Evolutionary conservation across 371 early-diverging fungal species (phyloP).

Genomic region (Mucor piriformis): DNA sequence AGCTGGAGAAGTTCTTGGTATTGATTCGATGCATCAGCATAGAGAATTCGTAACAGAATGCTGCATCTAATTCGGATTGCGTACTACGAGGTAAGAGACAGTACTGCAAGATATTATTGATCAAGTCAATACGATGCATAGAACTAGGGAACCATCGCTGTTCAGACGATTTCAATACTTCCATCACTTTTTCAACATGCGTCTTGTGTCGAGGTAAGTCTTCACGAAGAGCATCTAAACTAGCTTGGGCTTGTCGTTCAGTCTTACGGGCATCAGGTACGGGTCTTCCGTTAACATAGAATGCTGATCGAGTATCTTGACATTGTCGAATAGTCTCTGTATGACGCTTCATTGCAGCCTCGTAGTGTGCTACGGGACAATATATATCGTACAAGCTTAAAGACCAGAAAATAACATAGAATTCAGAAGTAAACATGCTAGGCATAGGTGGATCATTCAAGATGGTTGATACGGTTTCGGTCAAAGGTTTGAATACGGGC

Average conservation of each 20-base stretch:
- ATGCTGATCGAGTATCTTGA: constrained; percentile 21
- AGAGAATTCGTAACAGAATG: constrained; percentile 83
- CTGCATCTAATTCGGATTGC: constrained; percentile 79
- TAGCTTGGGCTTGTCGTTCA: constrained; percentile 43
- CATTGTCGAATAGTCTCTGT: constrained; percentile 46
- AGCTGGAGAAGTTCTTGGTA: constrained; percentile 75
- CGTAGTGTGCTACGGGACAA: constrained; percentile 75
- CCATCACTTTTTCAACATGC: constrained; percentile 49
- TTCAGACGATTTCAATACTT: constrained; percentile 65
- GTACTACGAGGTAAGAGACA: constrained; percentile 81
- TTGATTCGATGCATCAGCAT: constrained; percentile 78
- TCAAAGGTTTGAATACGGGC: constrained; percentile 24
- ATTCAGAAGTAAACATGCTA: constrained; percentile 69
- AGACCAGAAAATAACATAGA: constrained; percentile 88
- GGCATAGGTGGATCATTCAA: constrained; percentile 43
- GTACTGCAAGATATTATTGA: constrained; percentile 69
- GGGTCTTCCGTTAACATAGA: not conserved
- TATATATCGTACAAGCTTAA: constrained; percentile 81
- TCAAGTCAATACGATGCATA: constrained; percentile 54
- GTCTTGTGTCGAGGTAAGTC: constrained; percentile 50
- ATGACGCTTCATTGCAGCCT: constrained; percentile 67
- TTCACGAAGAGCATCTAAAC: constrained; percentile 32
- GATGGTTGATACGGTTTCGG: constrained; percentile 16
- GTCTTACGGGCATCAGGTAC: constrained; percentile 26
- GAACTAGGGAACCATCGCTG: constrained; percentile 70